A percentile compares a stretch with the other conserved stretches of the same genome.
Evolutionary conservation across 2,329 filamentous ascomycete genomes (phyloP).

Genomic region (Cercospora janseana): DNA sequence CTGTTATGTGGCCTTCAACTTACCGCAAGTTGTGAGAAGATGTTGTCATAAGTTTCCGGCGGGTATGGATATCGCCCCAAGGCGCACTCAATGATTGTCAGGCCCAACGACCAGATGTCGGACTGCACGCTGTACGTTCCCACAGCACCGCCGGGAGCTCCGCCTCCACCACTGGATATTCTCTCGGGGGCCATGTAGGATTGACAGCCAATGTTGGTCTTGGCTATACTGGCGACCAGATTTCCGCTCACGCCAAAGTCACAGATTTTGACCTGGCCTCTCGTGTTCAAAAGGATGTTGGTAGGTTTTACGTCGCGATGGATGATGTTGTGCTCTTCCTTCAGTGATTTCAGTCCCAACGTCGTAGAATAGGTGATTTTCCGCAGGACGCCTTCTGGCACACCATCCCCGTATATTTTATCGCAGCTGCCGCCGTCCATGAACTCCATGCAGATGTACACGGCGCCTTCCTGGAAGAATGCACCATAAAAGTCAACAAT

Average conservation of each 20-base stretch:
- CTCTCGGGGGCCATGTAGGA: slow-evolving; percentile 98
- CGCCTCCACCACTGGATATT: slow-evolving; percentile 81
- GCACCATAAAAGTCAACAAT: slow-evolving; percentile 99
- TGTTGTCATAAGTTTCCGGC: slow-evolving; percentile 95
- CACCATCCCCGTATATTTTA: slow-evolving; percentile 86
- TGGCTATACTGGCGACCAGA: slow-evolving; percentile 92
- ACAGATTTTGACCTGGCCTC: slow-evolving; percentile 94
- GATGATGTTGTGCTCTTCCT: slow-evolving; percentile 99
- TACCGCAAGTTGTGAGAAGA: slow-evolving; percentile 95
- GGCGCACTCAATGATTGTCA: slow-evolving; percentile 94
- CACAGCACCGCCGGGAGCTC: slow-evolving; percentile 66
- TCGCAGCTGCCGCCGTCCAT: slow-evolving; percentile 99
- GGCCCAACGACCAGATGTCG: slow-evolving; percentile 93
- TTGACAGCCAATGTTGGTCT: slow-evolving; percentile 98
- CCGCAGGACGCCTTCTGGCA: slow-evolving; percentile 81
- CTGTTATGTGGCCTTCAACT: slow-evolving; percentile 45
- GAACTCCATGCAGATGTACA: slow-evolving; percentile 99
- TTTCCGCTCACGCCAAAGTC: slow-evolving; percentile 98
- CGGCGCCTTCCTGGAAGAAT: slow-evolving; percentile 97
- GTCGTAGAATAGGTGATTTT: slow-evolving; percentile 90
- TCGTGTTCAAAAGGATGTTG: slow-evolving; percentile 91
- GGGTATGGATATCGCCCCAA: slow-evolving; percentile 94
- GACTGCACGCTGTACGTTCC: slow-evolving; percentile 97
- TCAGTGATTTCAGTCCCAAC: slow-evolving; percentile 86
- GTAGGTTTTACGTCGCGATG: slow-evolving; percentile 98